Percentiles rank a stretch among this genome's conserved stretches.
Evolutionary conservation across 441 rosid species (phyloP).

Genomic region (Adansonia rubrostipa): DNA sequence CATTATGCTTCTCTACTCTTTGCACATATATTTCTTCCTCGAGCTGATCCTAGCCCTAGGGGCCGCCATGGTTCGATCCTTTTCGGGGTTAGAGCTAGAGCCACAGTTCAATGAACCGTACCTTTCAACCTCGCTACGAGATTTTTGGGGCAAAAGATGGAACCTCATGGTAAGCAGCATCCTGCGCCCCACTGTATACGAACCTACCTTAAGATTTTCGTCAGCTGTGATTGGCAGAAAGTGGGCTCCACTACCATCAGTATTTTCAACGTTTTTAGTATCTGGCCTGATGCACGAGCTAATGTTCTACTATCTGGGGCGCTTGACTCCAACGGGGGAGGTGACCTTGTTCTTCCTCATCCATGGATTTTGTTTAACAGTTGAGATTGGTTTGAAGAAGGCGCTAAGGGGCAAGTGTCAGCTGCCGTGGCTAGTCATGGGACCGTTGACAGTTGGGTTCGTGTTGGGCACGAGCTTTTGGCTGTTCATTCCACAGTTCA

Average conservation of each 20-base stretch:
- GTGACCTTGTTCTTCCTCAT: conserved; percentile 41
- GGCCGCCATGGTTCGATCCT: conserved; percentile 41
- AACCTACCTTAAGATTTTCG: conserved; percentile 32
- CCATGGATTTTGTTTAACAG: conserved; percentile 47
- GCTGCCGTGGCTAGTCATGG: not conserved
- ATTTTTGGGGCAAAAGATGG: conserved; percentile 71
- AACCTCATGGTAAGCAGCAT: conserved; percentile 54
- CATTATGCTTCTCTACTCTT: conserved; percentile 37
- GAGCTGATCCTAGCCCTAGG: conserved; percentile 43
- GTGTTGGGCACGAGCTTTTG: conserved; percentile 40
- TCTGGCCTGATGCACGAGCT: conserved; percentile 54
- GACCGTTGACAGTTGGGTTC: conserved; percentile 41
- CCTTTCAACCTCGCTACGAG: conserved; percentile 58
- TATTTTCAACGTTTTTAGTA: conserved; percentile 42
- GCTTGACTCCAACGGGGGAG: conserved; percentile 48
- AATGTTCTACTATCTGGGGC: conserved; percentile 37
- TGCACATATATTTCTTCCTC: conserved; percentile 46
- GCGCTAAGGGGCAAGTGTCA: conserved; percentile 23
- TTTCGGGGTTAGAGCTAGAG: conserved; percentile 46
- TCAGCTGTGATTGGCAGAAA: conserved; percentile 23
- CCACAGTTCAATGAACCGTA: conserved; percentile 59
- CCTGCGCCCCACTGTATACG: conserved; percentile 50
- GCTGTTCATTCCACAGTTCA: conserved; percentile 53
- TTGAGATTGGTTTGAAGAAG: conserved; percentile 43
- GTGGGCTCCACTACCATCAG: conserved; percentile 37